Evolutionary conservation across 2,329 filamentous ascomycete species (phyloP).

Genomic region (Talaromyces marneffei): DNA sequence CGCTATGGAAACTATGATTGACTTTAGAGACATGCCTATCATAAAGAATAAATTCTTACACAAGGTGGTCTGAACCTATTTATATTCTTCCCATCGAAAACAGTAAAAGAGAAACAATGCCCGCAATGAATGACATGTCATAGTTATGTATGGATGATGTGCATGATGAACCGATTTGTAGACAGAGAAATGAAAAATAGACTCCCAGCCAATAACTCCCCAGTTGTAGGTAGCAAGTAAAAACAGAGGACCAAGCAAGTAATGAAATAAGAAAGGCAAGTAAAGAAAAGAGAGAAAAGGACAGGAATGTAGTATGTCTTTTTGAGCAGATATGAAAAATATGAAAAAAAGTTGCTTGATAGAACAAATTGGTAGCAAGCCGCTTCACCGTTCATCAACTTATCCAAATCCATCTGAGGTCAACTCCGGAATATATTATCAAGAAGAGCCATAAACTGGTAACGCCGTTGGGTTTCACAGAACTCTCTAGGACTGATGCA

Average conservation of each 20-base stretch:
- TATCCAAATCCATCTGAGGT: conserved; percentile 13
- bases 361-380: neutral
- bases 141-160: neutral
- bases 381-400: neutral
- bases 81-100: neutral
- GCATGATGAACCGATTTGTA: neutral
- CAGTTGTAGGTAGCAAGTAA: neutral
- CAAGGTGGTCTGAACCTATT: neutral
- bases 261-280: neutral
- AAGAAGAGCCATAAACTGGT: conserved; percentile 14
- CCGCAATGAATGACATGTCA: neutral
- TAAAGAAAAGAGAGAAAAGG: neutral
- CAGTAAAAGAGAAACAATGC: neutral
- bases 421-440: conserved; percentile 16
- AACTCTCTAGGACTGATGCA: conserved; percentile 38
- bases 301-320: conserved; percentile 2
- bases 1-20: neutral
- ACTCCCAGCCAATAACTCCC: neutral
- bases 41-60: no score
- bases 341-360: neutral
- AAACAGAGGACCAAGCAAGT: neutral
- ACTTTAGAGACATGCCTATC: neutral
- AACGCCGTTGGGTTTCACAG: conserved; percentile 35
- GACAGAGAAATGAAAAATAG: neutral
- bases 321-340: neutral